These are phyloP conservation scores for Bolboschoenoplectus hybrid DNA, from an alignment of 202 grass and related monocot species.

Conservation along the genomic window DNA sequence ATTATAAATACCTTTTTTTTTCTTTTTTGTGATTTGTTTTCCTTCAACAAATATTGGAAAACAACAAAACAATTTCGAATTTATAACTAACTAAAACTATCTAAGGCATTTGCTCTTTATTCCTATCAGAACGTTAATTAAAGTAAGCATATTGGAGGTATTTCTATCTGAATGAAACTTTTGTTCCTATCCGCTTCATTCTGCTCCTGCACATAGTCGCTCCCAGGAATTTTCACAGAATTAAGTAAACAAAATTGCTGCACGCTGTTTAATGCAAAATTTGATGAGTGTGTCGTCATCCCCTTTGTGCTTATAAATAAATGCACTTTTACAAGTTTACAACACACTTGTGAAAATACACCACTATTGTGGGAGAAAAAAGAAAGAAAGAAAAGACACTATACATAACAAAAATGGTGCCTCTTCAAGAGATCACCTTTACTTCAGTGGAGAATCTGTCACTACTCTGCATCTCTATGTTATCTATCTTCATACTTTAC, in stretches of 20 bases:
- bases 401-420: slow-evolving; percentile 8
- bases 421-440: background rate
- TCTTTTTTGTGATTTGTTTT: no score
- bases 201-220: no score
- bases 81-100: no score
- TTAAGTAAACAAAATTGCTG: background rate
- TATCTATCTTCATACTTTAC: slow-evolving; percentile 7
- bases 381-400: background rate
- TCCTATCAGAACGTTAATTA: no score
- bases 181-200: no score
- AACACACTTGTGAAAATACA: background rate
- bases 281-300: background rate
- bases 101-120: no score
- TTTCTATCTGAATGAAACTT: no score
- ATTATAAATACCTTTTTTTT: no score
- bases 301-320: background rate
- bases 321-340: background rate
- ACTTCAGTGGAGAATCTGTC: background rate
- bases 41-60: no score
- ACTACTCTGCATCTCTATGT: background rate
- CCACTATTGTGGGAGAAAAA: background rate
- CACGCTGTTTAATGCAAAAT: background rate
- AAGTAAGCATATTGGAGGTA: no score
- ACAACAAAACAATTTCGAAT: no score
- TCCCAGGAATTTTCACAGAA: background rate